Evolutionary conservation across 2,329 filamentous ascomycete species (phyloP), one percentile per base, ranked within the genome.

Genomic region (Fusarium sp.): DNA sequence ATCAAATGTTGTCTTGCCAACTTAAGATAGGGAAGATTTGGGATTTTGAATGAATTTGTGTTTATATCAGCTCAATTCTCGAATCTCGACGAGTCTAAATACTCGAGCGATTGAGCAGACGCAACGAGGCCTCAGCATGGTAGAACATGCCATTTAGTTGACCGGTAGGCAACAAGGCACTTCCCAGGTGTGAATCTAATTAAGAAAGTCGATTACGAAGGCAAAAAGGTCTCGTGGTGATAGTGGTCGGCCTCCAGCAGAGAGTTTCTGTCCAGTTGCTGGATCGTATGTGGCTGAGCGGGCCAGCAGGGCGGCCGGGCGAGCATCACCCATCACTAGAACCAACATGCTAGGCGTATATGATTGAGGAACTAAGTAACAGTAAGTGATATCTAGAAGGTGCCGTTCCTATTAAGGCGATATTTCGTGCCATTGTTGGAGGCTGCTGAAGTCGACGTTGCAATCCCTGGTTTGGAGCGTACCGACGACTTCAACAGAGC

Each of bases 161-260:
- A 17, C 22, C 42, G 33, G 15, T 28, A 54, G 63, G 34, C 47
- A 58, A 15, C 43, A 54, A 67, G 47, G 43, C 38, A 51, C 6
- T 54, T 13, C 4, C 4, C 6, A 9, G 19, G 19, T 3, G 19
- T 19, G 19, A 19, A 19, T 19, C 19, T 7, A 33, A 11, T n/a
- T 7, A 5, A 17, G 1, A 24, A 7, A 7, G n/a, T 9, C 9
- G 3, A 17, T 45, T 9, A 6, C 19, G 15, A 26, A 36, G 1
- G 10, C 15, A n/a, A n/a, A 26, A 10, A 17, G n/a, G 5, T n/a
- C 14, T 24, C 7, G 21, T n/a, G 21, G n/a, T 22, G 9, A 19
- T 19, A 1, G 21, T 19, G 33, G 22, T 21, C 9, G 53, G 22
- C 49, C 45, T 56, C 42, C 45, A 33, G 36, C 24, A 15, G 21